Evolutionary conservation across 2,329 filamentous ascomycete species (phyloP).

Genomic region (Phyllachora maydis): DNA sequence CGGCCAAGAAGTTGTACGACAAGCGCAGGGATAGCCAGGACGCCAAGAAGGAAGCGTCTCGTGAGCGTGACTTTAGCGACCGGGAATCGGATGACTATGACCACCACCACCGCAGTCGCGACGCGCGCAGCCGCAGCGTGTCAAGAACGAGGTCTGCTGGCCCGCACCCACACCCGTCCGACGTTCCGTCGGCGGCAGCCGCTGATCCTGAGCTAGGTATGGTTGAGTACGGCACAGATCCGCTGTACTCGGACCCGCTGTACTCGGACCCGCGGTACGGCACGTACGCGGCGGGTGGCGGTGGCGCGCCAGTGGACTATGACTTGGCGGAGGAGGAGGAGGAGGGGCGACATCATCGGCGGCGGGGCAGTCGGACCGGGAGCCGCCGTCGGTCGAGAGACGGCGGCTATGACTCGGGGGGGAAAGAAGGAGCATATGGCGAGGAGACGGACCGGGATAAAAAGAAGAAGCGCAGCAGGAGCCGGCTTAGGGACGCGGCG

Average conservation of each 20-base stretch:
- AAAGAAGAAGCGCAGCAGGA: slow-evolving; percentile 29
- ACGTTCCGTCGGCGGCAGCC: slow-evolving; percentile 15
- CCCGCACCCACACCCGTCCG: no score
- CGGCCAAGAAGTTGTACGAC: slow-evolving; percentile 40
- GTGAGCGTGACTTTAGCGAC: slow-evolving; percentile 10
- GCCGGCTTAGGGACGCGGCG: slow-evolving; percentile 31
- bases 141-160: no score
- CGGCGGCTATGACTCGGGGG: no score
- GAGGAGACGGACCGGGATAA: slow-evolving; percentile 7
- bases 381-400: no score
- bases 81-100: slow-evolving; percentile 13
- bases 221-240: slow-evolving; percentile 43
- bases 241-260: slow-evolving; percentile 21
- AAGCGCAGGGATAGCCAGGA: slow-evolving; percentile 39
- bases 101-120: slow-evolving; percentile 14
- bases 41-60: slow-evolving; percentile 12
- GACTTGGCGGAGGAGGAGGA: slow-evolving; percentile 28
- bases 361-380: slow-evolving; percentile 12
- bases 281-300: slow-evolving; percentile 5
- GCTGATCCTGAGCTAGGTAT: slow-evolving; percentile 48
- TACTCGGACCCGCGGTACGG: slow-evolving; percentile 11
- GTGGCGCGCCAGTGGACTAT: no score
- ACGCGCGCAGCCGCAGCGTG: slow-evolving; percentile 11
- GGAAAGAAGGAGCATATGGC: no score
- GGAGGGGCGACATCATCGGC: slow-evolving; percentile 15